Evolutionary conservation across 352 stramenopile species (phyloP), one percentile per base, ranked within the genome.

Genomic region (Globisporangium solare): DNA sequence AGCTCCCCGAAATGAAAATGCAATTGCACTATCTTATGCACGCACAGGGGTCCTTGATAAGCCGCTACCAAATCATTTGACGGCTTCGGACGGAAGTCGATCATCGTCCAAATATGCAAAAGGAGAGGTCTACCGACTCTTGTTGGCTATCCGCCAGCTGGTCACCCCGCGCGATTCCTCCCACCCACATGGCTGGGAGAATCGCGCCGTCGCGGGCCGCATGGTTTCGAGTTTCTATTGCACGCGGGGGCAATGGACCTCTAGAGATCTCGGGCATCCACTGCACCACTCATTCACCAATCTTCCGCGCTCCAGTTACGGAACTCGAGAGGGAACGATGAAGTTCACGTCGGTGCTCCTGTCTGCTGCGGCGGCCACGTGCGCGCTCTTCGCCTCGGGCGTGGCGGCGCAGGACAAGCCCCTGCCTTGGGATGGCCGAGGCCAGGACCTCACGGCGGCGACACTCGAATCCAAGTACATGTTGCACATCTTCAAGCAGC

Each of bases 321-420:
- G 32, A 41, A 31, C 40, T 11, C 24, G n/a, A 5, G 11, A 32
- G 6, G 11, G n/a, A 13, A 54, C 10, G 11, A 64, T 64, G 58
- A 55, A 60, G 41, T 58, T 63, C 50, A 54, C 57, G 21, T 27
- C 57, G 6, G 43, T 57, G 48, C 56, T 63, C 48, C 20, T 63
- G 5, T 50, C 56, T n/a, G 50, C 53, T 50, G 56, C 56, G 31
- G 56, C 56, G 6, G 48, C 50, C 24, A 41, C 56, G 18, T 50
- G 47, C 40, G 56, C 56, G 21, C 50, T 62, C n/a, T 27, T 62
- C 27, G 27, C 27, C 27, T 35, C 27, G 42, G 42, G 20, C 17
- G 42, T 47, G 17, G 42, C 42, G 20, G 42, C 42, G 17, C 42
- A 47, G 11, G 42, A 47, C 42, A 47, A 47, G 42, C 42, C 42